Evolutionary conservation across 805 yeast species (phyloP).

Genomic region (Starmerella khaoyaiensis): DNA sequence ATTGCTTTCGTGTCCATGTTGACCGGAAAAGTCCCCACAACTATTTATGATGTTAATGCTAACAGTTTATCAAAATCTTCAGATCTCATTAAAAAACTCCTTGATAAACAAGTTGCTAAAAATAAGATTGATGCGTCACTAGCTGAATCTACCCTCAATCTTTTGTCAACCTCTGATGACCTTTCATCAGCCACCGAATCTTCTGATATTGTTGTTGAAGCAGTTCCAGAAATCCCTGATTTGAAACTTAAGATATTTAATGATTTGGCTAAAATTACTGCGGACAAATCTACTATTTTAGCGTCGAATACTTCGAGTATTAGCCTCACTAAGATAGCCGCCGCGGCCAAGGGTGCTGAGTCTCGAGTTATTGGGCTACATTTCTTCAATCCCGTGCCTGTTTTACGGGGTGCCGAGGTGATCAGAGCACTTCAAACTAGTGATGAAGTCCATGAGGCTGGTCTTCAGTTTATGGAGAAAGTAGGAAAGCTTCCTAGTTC

Average conservation of each 20-base stretch:
- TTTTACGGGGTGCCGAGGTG: constrained; percentile 34
- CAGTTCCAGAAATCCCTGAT: constrained; percentile 32
- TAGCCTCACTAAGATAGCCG: constrained; percentile 33
- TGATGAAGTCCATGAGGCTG: constrained; percentile 25
- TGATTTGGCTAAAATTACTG: constrained; percentile 24
- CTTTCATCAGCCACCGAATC: constrained; percentile 22
- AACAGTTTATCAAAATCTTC: constrained; percentile 27
- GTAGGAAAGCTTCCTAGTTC: constrained; percentile 31
- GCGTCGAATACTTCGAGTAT: constrained; percentile 35
- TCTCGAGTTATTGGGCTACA: constrained; percentile 32
- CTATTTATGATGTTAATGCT: constrained; percentile 28
- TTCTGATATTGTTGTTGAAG: constrained; percentile 33
- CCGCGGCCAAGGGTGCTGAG: constrained; percentile 33
- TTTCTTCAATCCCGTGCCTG: constrained; percentile 38
- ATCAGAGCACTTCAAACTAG: constrained; percentile 33
- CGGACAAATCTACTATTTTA: constrained; percentile 25
- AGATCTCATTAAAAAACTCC: constrained; percentile 29
- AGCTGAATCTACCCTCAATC: constrained; percentile 24
- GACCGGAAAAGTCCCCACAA: constrained; percentile 29
- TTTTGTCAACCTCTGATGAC: constrained; percentile 22
- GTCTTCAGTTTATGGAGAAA: constrained; percentile 26
- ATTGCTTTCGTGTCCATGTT: constrained; percentile 34
- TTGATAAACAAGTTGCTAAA: constrained; percentile 30
- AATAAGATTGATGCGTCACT: constrained; percentile 25
- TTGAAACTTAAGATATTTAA: constrained; percentile 29